Percentiles rank a stretch among this genome's conserved stretches.
Evolutionary conservation across 1,284 basidiomycete species (phyloP).

Genomic region (Pseudozyma sp.): DNA sequence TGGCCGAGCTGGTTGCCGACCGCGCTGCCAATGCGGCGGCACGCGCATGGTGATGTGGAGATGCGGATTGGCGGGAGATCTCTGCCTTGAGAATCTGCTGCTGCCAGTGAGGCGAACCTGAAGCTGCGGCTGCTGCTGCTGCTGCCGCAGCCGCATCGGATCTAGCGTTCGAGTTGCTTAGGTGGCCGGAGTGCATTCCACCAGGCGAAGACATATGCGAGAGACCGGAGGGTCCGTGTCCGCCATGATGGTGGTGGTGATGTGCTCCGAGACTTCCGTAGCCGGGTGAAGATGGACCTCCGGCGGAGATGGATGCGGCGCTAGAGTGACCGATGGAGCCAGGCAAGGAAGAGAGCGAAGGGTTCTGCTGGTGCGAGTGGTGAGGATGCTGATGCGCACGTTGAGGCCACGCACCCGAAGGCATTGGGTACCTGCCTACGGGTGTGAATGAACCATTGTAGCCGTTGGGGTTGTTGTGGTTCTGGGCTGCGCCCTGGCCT

Average conservation of each 20-base stretch:
- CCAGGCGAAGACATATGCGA: conserved; percentile 55
- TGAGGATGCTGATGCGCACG: conserved; percentile 46
- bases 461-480: conserved; percentile 30
- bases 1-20: conserved; percentile 71
- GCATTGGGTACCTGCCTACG: conserved; percentile 50
- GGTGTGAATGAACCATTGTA: conserved; percentile 49
- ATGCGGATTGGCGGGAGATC: conserved; percentile 72
- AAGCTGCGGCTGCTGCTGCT: conserved; percentile 40
- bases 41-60: conserved; percentile 74
- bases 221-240: conserved; percentile 52
- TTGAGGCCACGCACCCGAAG: conserved; percentile 41
- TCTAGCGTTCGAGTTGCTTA: conserved; percentile 33
- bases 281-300: conserved; percentile 59
- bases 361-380: conserved; percentile 60
- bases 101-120: conserved; percentile 63
- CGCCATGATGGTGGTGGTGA: conserved; percentile 54
- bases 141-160: conserved; percentile 35
- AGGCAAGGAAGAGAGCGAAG: conserved; percentile 62
- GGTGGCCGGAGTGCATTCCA: conserved; percentile 49
- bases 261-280: conserved; percentile 45
- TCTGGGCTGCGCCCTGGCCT: conserved; percentile 27
- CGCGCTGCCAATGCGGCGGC: conserved; percentile 74
- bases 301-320: conserved; percentile 39
- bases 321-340: conserved; percentile 53
- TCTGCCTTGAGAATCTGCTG: conserved; percentile 65